Base-by-base conservation (phyloP, 1,139 yeast genomes). In the Nakaseomyces bracarensis region DNA sequence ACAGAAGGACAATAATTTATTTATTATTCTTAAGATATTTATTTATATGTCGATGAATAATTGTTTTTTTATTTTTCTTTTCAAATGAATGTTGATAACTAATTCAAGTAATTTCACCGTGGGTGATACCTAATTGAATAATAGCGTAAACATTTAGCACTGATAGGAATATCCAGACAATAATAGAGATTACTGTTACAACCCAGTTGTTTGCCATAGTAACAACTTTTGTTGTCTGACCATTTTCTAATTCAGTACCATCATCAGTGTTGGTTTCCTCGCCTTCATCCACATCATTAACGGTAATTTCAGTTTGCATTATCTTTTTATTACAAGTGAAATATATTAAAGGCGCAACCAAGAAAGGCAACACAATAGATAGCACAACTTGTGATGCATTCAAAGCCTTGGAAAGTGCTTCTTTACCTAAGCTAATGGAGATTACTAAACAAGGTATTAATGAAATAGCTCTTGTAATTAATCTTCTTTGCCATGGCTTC, bases 381-480 rank as follows among this genome's bases (percentile, higher is more conserved):
- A 84, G 66, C 1, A 82, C 77, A 25, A 84, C 86, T 61, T 84
- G 94, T 1, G 87, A 77, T 10, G 83, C 81, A 55, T 83, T 83
- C 54, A 82, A 68, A 1, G 86, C 83, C 22, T 64, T 63, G 11
- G 77, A 67, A 31, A 84, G 65, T 0, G 93, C 94, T 40, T 65
- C 64, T 52, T 75, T 69, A 3, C 94, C 94, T 38, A 83, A 72
- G 31, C 74, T 66, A 13, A 76, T 52, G 6, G 80, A 70, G 11
- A 58, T 52, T 3, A 71, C 67, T 34, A 84, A 63, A 57, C 89
- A 82, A 2, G 95, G 95, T 4, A 82, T 57, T 40, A 84, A 77
- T 0, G 93, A 78, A 46, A 84, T 75, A 14, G 72, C 64, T 63
- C 95, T 70, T 0, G 94, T 84, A 16, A 77, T 69, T 3, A 84